A percentile compares a stretch with the other conserved stretches of the same genome.
Evolutionary conservation across 2,329 filamentous ascomycete species (phyloP).

Genomic region (Bipolaris oryzae): DNA sequence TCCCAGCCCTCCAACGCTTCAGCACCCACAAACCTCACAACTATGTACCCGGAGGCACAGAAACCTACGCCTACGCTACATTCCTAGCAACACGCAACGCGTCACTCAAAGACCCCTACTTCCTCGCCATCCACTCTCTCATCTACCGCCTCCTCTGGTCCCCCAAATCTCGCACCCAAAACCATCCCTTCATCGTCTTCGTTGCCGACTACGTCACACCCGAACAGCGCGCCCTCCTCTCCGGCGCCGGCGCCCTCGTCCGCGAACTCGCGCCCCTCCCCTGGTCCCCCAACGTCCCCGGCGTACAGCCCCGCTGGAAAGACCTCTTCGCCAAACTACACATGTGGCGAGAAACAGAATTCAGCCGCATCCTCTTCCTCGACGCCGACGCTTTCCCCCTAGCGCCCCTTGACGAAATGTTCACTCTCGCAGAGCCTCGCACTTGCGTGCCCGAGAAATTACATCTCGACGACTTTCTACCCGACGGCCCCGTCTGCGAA

Average conservation of each 20-base stretch:
- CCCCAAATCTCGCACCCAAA: slow-evolving; percentile 29
- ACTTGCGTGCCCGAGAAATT: slow-evolving; percentile 32
- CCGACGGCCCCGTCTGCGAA: slow-evolving; percentile 34
- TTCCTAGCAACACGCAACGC: slow-evolving; percentile 42
- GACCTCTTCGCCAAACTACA: slow-evolving; percentile 47
- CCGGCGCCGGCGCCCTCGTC: slow-evolving; percentile 42
- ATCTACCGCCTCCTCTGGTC: slow-evolving; percentile 45
- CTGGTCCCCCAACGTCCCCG: slow-evolving; percentile 34
- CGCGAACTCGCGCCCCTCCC: slow-evolving; percentile 38
- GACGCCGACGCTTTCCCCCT: slow-evolving; percentile 46
- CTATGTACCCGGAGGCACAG: slow-evolving; percentile 23
- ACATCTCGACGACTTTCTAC: slow-evolving; percentile 31
- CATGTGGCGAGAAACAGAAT: slow-evolving; percentile 45
- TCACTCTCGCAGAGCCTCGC: slow-evolving; percentile 29
- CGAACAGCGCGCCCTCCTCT: slow-evolving; percentile 39
- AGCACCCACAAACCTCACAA: slow-evolving; percentile 31
- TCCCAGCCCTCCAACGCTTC: slow-evolving; percentile 21
- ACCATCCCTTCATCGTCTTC: slow-evolving; percentile 42
- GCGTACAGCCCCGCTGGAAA: slow-evolving; percentile 36
- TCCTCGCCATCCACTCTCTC: slow-evolving; percentile 42
- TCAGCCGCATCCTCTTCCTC: slow-evolving; percentile 39
- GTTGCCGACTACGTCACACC: slow-evolving; percentile 42
- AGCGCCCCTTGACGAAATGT: slow-evolving; percentile 38
- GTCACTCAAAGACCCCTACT: slow-evolving; percentile 45
- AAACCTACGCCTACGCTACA: slow-evolving; percentile 39